A percentile compares a stretch with the other conserved stretches of the same genome.
phyloP scores from a whole-genome alignment of 2,329 filamentous ascomycete species.

The Apiospora kogelbergensis region DNA sequence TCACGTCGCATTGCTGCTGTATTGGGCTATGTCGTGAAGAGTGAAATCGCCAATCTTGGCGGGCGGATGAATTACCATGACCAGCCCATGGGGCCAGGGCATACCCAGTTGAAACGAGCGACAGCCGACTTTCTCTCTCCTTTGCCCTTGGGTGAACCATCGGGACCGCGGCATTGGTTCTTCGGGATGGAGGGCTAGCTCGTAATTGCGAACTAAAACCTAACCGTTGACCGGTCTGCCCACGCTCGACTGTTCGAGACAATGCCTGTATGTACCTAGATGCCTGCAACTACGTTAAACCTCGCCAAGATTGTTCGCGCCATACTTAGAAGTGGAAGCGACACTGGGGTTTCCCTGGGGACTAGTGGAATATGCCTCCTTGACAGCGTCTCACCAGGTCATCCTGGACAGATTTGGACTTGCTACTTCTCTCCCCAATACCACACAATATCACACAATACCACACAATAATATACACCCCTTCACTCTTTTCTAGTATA shows the following conservation, averaged over 20 bases:
- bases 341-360: constrained; percentile 5
- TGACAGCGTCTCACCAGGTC: background rate
- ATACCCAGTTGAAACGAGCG: background rate
- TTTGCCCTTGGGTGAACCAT: background rate
- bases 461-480: no score
- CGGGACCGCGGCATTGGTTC: background rate
- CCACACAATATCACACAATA: no score
- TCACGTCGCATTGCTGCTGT: background rate
- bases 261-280: background rate
- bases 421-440: background rate
- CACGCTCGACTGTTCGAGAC: background rate
- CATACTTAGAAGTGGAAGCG: background rate
- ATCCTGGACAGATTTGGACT: background rate
- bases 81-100: background rate
- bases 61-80: background rate
- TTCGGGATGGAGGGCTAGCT: background rate
- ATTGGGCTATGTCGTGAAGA: no score
- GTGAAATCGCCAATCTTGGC: no score
- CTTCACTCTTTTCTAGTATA: no score
- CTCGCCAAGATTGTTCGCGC: no score
- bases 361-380: background rate
- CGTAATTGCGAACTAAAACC: no score
- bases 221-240: background rate
- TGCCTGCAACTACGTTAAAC: background rate
- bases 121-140: background rate